phyloP scores from a whole-genome alignment of 192 early-diverging fungal genomes.

The Thamnidium elegans region DNA sequence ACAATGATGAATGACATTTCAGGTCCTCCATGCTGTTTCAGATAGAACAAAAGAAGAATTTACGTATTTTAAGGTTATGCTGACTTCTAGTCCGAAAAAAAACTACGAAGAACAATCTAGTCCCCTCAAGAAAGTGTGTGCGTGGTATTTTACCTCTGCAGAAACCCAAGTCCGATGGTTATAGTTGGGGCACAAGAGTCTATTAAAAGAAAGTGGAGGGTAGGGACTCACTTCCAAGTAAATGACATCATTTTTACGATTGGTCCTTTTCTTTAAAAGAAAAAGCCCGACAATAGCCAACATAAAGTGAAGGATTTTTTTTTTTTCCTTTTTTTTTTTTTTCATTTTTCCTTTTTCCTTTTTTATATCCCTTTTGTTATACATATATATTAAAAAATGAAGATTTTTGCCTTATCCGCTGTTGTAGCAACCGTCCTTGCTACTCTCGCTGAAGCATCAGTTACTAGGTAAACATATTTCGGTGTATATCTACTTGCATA shows the following conservation, averaged over 20 bases:
- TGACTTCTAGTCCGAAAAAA: no score
- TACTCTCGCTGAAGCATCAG: slow-evolving; percentile 15
- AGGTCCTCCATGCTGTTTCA: no score
- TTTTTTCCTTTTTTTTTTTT: slow-evolving; percentile 3
- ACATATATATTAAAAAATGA: slow-evolving; percentile 19
- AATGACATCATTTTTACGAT: neutral
- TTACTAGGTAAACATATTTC: slow-evolving; percentile 25
- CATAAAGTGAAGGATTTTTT: neutral
- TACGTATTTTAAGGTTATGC: no score
- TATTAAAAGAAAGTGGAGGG: neutral
- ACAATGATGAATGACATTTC: no score
- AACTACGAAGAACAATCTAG: no score
- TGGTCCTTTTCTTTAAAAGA: neutral
- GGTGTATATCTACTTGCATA: neutral
- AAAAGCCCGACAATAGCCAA: neutral
- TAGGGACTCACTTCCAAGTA: neutral
- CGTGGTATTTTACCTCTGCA: no score
- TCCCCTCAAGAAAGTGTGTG: no score
- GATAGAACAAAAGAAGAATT: no score
- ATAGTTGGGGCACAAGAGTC: no score
- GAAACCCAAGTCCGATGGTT: no score
- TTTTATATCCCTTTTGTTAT: neutral
- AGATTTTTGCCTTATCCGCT: slow-evolving; percentile 28
- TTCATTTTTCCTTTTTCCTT: neutral
- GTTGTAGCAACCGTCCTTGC: slow-evolving; percentile 20